A percentile compares a stretch with the other conserved stretches of the same genome.
These are phyloP conservation scores for Microcyclosporella mali DNA, from an alignment of 2,329 filamentous ascomycete genomes.

Conservation along the genomic window DNA sequence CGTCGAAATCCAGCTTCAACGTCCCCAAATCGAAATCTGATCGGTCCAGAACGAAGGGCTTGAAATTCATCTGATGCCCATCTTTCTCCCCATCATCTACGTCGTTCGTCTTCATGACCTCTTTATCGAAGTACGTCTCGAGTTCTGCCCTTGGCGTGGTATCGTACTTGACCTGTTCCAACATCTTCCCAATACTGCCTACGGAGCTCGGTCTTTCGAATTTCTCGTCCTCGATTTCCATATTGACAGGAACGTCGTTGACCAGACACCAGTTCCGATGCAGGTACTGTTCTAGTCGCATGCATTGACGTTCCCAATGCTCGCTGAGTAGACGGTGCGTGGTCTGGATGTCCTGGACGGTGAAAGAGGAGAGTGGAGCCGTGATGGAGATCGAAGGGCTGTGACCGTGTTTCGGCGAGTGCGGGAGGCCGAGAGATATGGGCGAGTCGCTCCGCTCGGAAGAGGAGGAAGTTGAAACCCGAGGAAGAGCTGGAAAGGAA, in stretches of 20 bases:
- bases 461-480: constrained; percentile 8
- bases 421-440: constrained; percentile 23
- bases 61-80: constrained; percentile 20
- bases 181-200: constrained; percentile 25
- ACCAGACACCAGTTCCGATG: constrained; percentile 43
- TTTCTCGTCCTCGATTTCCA: constrained; percentile 43
- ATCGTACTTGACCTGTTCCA: constrained; percentile 41
- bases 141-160: constrained; percentile 39
- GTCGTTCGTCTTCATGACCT: too few species aligned
- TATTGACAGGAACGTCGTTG: constrained; percentile 37
- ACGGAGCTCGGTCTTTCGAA: constrained; percentile 39
- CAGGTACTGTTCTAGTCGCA: constrained; percentile 42
- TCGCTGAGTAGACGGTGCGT: constrained; percentile 44
- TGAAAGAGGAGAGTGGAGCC: constrained; percentile 26
- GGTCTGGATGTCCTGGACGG: constrained; percentile 47
- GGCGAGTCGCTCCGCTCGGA: constrained; percentile 16
- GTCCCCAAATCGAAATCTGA: not conserved
- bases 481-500: constrained; percentile 27
- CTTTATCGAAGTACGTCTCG: constrained; percentile 30
- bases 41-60: constrained; percentile 25
- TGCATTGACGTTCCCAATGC: constrained; percentile 46
- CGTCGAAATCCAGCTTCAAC: constrained; percentile 15
- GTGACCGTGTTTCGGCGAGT: constrained; percentile 15
- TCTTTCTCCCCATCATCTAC: constrained; percentile 2
- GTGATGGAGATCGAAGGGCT: constrained; percentile 13